Base-by-base conservation (phyloP, 495 filamentous ascomycete species). In the Daldinia decipiens region DNA sequence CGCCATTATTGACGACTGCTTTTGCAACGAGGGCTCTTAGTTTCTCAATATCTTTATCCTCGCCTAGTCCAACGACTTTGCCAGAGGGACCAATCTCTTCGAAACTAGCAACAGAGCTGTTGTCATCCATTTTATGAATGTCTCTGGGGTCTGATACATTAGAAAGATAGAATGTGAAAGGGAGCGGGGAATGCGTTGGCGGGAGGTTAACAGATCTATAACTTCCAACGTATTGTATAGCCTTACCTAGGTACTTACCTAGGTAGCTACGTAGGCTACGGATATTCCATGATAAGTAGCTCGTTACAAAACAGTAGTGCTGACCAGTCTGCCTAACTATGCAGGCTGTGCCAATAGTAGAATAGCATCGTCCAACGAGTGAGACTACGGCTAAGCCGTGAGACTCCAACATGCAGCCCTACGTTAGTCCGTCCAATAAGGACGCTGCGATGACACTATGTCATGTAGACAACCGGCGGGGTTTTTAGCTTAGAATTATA, bases 241-340 rank as follows among this genome's bases (percentile, higher is more conserved):
- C 43, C 43, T 47, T 47, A 5, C 19, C 3, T 47, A 13, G 8
- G 32, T 11, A 12, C 34, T 13, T 36, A 36, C 19, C 3, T 47
- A 36, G 12, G 34, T 47, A 12, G 8, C 8, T 47, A 47, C 2
- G 43, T 24, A 47, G 43, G 43, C 8, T 47, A 21, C 43, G 9
- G 9, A 19, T 0, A 47, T 24, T 47, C 17, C 9, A 1, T 21
- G 21, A 47, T 36, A 13, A 36, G 34, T 13, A 34, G 32, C 32
- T 12, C 2, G 43, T 47, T 21, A 0, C 17, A 11, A 47, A 6
- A 17, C 17, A 24, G 43, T 24, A 47, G 19, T 47, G 43, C 19
- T 47, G 43, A 21, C 43, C 8, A 11, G 43, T 47, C 43, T 47
- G 43, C 43, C 43, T 40, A 15, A 40, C 39, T 47, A 47, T 47